Evolutionary conservation across 2,329 filamentous ascomycete species (phyloP).

Genomic region (Claviceps spartinae): DNA sequence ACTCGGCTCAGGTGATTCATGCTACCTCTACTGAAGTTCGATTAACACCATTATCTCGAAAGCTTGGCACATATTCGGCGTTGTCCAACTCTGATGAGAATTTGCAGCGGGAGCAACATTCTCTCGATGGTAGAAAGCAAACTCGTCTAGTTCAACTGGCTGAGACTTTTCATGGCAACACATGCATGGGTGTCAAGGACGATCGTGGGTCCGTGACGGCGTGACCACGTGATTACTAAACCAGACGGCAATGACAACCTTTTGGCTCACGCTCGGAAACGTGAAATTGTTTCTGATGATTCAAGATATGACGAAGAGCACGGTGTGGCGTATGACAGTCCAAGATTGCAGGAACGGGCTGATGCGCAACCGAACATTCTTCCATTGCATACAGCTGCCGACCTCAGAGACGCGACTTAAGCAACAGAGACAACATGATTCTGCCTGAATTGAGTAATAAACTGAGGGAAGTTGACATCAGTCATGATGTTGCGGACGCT

Average conservation of each 20-base stretch:
- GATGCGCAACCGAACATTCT: constrained; percentile 38
- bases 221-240: neutral
- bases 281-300: constrained; percentile 24
- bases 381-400: constrained; percentile 31
- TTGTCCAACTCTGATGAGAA: constrained; percentile 30
- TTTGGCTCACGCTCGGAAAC: constrained; percentile 30
- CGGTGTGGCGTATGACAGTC: constrained; percentile 14
- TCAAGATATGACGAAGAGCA: constrained; percentile 27
- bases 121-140: constrained; percentile 14
- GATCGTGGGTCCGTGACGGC: constrained; percentile 25
- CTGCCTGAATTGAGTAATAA: constrained; percentile 34
- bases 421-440: constrained; percentile 9
- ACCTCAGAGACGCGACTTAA: neutral
- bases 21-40: constrained; percentile 33
- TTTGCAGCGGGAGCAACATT: constrained; percentile 12
- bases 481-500: constrained; percentile 28
- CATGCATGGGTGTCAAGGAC: constrained; percentile 41
- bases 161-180: constrained; percentile 40
- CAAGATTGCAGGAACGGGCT: constrained; percentile 3
- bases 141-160: constrained; percentile 33
- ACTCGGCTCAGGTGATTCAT: constrained; percentile 20
- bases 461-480: constrained; percentile 27
- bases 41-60: constrained; percentile 24
- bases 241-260: neutral
- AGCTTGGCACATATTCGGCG: constrained; percentile 35